Conservation (phyloP, 2,329 filamentous ascomycete genomes). For the Parastagonospora avenae region DNA sequence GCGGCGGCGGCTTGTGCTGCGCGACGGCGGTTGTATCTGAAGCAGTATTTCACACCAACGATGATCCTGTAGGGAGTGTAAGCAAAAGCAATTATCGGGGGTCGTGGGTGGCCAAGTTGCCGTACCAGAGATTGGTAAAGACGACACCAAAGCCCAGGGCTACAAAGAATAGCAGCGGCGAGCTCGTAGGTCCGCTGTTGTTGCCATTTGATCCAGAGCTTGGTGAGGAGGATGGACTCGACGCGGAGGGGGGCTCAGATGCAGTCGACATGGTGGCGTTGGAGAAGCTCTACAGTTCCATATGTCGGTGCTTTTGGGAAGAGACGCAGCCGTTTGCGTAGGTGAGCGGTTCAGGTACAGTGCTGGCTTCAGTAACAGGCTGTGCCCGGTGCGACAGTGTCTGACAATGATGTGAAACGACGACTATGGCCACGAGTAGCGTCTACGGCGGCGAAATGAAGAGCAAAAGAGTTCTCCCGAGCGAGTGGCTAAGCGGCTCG, state of each 20-base stretch:
- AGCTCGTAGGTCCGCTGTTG: constrained; percentile 64
- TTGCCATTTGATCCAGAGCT: constrained; percentile 10
- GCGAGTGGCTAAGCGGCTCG: constrained; percentile 1
- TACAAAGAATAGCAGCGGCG: constrained; percentile 87
- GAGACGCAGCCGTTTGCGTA: too few relatives aligned
- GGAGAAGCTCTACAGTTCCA: constrained; percentile 9
- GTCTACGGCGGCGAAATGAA: constrained; percentile 1
- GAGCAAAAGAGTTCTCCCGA: background rate
- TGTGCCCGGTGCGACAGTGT: background rate
- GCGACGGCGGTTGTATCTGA: constrained; percentile 95
- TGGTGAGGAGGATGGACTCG: constrained; percentile 2
- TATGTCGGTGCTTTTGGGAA: constrained; percentile 1
- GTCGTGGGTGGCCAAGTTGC: background rate
- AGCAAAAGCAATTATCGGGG: constrained; percentile 14
- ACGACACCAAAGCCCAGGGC: constrained; percentile 96
- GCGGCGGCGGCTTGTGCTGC: constrained; percentile 71
- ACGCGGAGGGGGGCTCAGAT: constrained; percentile 2
- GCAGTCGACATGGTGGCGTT: constrained; percentile 12
- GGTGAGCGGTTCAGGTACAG: too few relatives aligned
- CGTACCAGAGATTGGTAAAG: constrained; percentile 97
- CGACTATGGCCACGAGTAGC: background rate
- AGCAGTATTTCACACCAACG: constrained; percentile 98
- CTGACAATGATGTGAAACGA: background rate
- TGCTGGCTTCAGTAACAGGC: too few relatives aligned
- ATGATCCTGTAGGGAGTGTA: constrained; percentile 76